Evolutionary conservation across 768 basidiomycete species (phyloP).

Genomic region (Pleurotus eryngii): DNA sequence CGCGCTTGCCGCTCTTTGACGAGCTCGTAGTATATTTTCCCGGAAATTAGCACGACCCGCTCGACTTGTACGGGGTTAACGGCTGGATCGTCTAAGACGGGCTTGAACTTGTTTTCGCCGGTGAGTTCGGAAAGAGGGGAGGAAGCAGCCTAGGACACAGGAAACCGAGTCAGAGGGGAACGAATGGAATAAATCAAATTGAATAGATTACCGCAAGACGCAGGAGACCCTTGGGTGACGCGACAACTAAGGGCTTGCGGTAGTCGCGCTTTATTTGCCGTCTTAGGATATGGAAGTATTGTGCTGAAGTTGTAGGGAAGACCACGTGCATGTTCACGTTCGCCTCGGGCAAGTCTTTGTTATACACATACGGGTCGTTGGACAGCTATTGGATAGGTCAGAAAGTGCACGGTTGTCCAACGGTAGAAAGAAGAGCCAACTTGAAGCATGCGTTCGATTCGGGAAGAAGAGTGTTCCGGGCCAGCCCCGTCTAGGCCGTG

Average conservation of each 20-base stretch:
- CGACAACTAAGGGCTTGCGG: conserved; percentile 82
- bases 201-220: conserved; percentile 59
- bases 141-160: conserved; percentile 58
- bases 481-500: conserved; percentile 93
- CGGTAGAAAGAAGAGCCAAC: conserved; percentile 30
- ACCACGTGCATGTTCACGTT: conserved; percentile 84
- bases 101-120: conserved; percentile 58
- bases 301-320: conserved; percentile 86
- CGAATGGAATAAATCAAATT: not conserved
- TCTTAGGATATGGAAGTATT: conserved; percentile 91
- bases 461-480: conserved; percentile 88
- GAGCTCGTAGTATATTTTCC: conserved; percentile 89
- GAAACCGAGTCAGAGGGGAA: not conserved
- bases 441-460: conserved; percentile 90
- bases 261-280: conserved; percentile 83
- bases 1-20: conserved; percentile 60
- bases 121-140: conserved; percentile 63
- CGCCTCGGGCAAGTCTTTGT: conserved; percentile 23
- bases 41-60: conserved; percentile 72
- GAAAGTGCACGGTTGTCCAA: not conserved
- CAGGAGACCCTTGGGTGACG: conserved; percentile 80
- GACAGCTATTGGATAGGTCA: conserved; percentile 51
- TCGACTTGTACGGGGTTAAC: conserved; percentile 36
- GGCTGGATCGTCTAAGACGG: conserved; percentile 58
- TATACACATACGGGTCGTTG: conserved; percentile 56